phyloP scores from a whole-genome alignment of 108 stramenopile species.

The Fragilariopsis cylindrus region DNA sequence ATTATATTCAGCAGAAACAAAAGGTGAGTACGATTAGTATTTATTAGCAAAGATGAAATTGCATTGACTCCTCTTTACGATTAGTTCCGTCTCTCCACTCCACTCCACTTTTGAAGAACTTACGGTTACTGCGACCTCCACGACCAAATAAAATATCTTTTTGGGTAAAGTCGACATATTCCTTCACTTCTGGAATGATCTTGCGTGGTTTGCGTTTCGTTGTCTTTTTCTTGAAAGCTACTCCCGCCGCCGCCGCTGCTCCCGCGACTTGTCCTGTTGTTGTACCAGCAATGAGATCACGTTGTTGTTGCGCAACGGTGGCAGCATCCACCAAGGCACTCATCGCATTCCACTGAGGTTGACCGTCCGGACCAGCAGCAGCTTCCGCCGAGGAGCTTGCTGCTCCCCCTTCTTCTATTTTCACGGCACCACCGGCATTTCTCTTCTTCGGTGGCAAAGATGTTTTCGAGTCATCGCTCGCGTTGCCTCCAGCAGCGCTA shows the following conservation, averaged over 20 bases:
- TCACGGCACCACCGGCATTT: slow-evolving; percentile 8
- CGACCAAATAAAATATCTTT: slow-evolving; percentile 49
- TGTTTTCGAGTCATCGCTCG: not conserved
- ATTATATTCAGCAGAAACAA: not conserved
- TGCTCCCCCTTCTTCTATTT: slow-evolving; percentile 9
- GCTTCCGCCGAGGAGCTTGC: not conserved
- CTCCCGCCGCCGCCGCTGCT: not conserved
- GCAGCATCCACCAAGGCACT: slow-evolving; percentile 32
- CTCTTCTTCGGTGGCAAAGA: slow-evolving; percentile 38
- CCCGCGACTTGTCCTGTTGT: not conserved
- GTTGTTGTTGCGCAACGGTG: slow-evolving; percentile 12
- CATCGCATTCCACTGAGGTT: slow-evolving; percentile 11
- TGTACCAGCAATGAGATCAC: not conserved
- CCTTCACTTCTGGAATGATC: slow-evolving; percentile 36
- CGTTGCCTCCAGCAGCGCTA: not conserved
- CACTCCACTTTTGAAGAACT: not conserved
- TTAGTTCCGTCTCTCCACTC: too few relatives aligned
- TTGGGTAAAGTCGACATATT: slow-evolving; percentile 32
- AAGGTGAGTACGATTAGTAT: too few relatives aligned
- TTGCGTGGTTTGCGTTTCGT: slow-evolving; percentile 38
- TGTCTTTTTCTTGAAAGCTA: not conserved
- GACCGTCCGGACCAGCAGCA: too few relatives aligned
- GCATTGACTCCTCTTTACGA: too few relatives aligned
- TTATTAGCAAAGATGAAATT: too few relatives aligned
- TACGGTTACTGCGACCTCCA: slow-evolving; percentile 33